phyloP scores from a whole-genome alignment of 305 asterid genomes.

The Salvia sclarea region DNA sequence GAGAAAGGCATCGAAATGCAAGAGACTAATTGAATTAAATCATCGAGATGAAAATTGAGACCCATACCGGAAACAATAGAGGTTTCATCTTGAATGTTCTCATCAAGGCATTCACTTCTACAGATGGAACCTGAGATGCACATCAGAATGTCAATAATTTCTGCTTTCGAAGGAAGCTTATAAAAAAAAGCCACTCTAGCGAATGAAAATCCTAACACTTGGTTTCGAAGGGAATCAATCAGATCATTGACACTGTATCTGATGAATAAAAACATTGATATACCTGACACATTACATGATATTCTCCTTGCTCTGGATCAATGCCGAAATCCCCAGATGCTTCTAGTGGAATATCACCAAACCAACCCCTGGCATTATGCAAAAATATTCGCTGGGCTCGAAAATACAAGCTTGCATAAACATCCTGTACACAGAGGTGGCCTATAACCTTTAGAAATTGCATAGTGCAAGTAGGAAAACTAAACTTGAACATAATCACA shows the following conservation, averaged over 20 bases:
- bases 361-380: conserved; percentile 99
- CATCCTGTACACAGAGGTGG: conserved; percentile 55
- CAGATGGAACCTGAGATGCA: conserved; percentile 88
- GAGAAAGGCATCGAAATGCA: conserved; percentile 31
- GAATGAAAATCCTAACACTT: conserved; percentile 18
- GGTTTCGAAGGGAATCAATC: conserved; percentile 17
- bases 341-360: conserved; percentile 94
- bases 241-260: conserved; percentile 11
- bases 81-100: conserved; percentile 98
- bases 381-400: conserved; percentile 95
- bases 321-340: conserved; percentile 99
- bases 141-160: conserved; percentile 20
- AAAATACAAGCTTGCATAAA: conserved; percentile 86
- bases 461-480: neutral
- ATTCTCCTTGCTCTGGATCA: conserved; percentile 98
- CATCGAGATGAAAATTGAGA: conserved; percentile 31
- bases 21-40: conserved; percentile 27
- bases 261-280: conserved; percentile 21
- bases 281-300: conserved; percentile 99
- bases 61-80: conserved; percentile 81
- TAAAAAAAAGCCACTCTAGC: neutral
- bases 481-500: conserved; percentile 3
- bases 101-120: conserved; percentile 97
- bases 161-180: conserved; percentile 11
- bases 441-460: conserved; percentile 20